A percentile compares a stretch with the other conserved stretches of the same genome.
phyloP scores from a whole-genome alignment of 352 stramenopile species.

The Pythium periplocum region DNA sequence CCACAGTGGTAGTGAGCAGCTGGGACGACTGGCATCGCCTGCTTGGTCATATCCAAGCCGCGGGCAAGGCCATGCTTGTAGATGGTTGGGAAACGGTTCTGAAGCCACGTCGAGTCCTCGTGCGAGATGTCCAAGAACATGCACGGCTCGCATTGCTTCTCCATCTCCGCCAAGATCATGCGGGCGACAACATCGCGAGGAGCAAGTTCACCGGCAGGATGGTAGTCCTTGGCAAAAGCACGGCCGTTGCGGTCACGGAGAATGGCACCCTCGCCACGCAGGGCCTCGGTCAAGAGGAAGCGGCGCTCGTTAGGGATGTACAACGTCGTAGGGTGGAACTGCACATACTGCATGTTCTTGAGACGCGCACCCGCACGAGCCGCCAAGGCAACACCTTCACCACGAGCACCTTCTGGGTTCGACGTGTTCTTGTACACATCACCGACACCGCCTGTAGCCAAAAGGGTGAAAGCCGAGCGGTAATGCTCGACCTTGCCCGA shows the following conservation, averaged over 20 bases:
- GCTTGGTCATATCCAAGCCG: slow-evolving; percentile 90
- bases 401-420: slow-evolving; percentile 83
- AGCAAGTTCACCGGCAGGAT: slow-evolving; percentile 89
- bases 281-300: slow-evolving; percentile 92
- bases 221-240: slow-evolving; percentile 91
- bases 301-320: slow-evolving; percentile 85
- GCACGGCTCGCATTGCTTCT: slow-evolving; percentile 73
- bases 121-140: slow-evolving; percentile 93
- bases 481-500: slow-evolving; percentile 53
- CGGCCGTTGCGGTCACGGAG: slow-evolving; percentile 70
- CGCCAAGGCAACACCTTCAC: slow-evolving; percentile 76
- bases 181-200: slow-evolving; percentile 92
- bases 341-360: slow-evolving; percentile 94
- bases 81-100: slow-evolving; percentile 84
- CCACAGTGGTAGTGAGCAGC: slow-evolving; percentile 94
- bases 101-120: slow-evolving; percentile 81
- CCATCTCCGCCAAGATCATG: slow-evolving; percentile 89
- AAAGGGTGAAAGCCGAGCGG: slow-evolving; percentile 79
- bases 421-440: slow-evolving; percentile 95
- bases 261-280: slow-evolving; percentile 90
- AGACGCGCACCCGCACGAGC: slow-evolving; percentile 62
- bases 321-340: slow-evolving; percentile 96
- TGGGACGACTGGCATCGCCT: slow-evolving; percentile 88
- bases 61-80: slow-evolving; percentile 69
- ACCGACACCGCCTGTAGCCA: slow-evolving; percentile 91